These are phyloP conservation scores for Platismatia glauca DNA, from an alignment of 495 filamentous ascomycete species.

Conservation along the genomic window DNA sequence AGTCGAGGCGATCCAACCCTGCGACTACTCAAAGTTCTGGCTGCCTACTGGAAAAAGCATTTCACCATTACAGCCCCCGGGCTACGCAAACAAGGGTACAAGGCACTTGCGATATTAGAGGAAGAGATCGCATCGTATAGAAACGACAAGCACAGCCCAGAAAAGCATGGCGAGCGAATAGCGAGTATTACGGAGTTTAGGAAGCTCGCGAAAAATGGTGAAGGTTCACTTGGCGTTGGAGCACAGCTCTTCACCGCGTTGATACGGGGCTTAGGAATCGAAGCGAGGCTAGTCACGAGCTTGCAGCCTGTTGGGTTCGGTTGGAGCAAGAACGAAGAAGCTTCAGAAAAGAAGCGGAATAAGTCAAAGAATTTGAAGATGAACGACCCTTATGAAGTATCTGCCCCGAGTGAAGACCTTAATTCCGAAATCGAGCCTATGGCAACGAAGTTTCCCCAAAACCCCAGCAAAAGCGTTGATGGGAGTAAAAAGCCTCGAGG, in stretches of 20 bases:
- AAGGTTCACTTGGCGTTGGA: conserved; percentile 80
- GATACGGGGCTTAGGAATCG: conserved; percentile 70
- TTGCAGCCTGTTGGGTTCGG: conserved; percentile 86
- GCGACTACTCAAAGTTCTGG: conserved; percentile 62
- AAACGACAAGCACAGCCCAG: conserved; percentile 50
- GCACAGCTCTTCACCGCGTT: conserved; percentile 87
- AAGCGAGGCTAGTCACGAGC: conserved; percentile 71
- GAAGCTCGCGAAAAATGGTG: conserved; percentile 55
- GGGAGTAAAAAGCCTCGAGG: conserved; percentile 25
- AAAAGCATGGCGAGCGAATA: conserved; percentile 67
- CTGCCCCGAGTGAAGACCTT: conserved; percentile 9
- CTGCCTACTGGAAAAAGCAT: conserved; percentile 78
- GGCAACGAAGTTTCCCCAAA: conserved; percentile 18
- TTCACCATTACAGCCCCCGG: conserved; percentile 72
- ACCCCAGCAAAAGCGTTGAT: conserved; percentile 12
- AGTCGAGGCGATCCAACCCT: conserved; percentile 77
- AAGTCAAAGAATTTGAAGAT: neutral
- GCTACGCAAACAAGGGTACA: conserved; percentile 84
- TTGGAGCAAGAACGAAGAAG: conserved; percentile 78
- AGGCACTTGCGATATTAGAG: conserved; percentile 56
- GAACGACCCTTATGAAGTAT: neutral
- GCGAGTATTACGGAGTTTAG: conserved; percentile 56
- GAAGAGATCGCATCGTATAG: conserved; percentile 53
- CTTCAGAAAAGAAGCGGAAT: conserved; percentile 29
- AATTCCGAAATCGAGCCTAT: conserved; percentile 31